These are phyloP conservation scores for Sporothrix pseudoabietina DNA, from an alignment of 2,329 filamentous ascomycete species.

Conservation along the genomic window DNA sequence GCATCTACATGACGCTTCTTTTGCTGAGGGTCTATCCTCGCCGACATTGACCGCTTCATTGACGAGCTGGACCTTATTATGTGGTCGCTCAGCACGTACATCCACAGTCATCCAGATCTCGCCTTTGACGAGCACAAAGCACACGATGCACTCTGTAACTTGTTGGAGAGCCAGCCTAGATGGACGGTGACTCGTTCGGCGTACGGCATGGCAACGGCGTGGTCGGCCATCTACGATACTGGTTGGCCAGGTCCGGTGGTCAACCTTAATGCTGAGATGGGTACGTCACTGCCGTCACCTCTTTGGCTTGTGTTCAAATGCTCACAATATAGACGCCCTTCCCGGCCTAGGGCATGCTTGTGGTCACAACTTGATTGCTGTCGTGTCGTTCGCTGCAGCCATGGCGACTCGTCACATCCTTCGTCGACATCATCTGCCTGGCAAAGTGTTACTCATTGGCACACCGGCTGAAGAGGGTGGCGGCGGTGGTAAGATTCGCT, in stretches of 20 bases:
- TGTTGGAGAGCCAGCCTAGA: neutral
- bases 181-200: neutral
- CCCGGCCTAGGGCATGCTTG: slow-evolving; percentile 14
- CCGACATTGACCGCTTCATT: neutral
- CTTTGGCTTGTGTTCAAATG: neutral
- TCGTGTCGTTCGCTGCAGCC: slow-evolving; percentile 8
- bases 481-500: slow-evolving; percentile 23
- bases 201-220: slow-evolving; percentile 4
- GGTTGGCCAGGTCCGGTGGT: neutral
- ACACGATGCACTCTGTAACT: neutral
- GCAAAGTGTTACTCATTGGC: slow-evolving; percentile 9
- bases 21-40: neutral
- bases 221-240: neutral
- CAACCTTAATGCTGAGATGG: slow-evolving; percentile 9
- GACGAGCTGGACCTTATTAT: neutral
- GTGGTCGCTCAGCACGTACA: slow-evolving; percentile 13
- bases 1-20: neutral
- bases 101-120: slow-evolving; percentile 21
- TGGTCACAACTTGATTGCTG: slow-evolving; percentile 22
- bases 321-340: neutral
- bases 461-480: slow-evolving; percentile 21
- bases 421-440: neutral
- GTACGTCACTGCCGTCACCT: neutral
- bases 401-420: neutral
- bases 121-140: slow-evolving; percentile 19